phyloP scores from a whole-genome alignment of 108 stramenopile species.

The Skeletonema potamos region DNA sequence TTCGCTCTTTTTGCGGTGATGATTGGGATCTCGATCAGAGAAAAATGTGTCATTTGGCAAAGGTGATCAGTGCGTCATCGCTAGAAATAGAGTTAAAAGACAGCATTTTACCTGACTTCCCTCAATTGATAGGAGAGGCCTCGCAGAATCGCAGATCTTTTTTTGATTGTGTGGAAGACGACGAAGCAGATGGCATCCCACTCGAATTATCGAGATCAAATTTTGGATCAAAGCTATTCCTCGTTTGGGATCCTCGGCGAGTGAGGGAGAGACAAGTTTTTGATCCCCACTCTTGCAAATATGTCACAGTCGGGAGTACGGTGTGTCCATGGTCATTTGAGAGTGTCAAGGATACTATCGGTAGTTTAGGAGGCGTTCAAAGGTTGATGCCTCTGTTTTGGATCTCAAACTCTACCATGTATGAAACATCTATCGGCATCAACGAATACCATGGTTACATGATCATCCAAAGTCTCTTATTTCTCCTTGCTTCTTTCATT shows the following conservation, averaged over 20 bases:
- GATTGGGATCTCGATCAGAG: constrained; percentile 34
- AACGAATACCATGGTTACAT: constrained; percentile 2
- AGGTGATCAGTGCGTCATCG: constrained; percentile 35
- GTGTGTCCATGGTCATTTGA: constrained; percentile 46
- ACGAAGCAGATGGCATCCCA: constrained; percentile 23
- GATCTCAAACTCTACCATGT: constrained; percentile 16
- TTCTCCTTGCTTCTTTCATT: constrained; percentile 62
- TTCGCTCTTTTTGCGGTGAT: constrained; percentile 21
- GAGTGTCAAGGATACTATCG: constrained; percentile 58
- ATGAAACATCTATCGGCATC: constrained; percentile 18
- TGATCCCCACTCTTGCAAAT: constrained; percentile 64
- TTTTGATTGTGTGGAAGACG: constrained; percentile 43
- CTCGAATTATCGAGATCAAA: constrained; percentile 27
- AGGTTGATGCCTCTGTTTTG: constrained; percentile 58
- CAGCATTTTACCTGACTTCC: constrained; percentile 32
- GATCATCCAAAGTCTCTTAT: constrained; percentile 48
- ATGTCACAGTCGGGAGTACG: constrained; percentile 30
- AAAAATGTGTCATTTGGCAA: constrained; percentile 32
- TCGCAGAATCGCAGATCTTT: constrained; percentile 1
- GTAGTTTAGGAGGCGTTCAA: constrained; percentile 74
- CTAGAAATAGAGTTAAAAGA: constrained; percentile 39
- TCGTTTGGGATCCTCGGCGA: constrained; percentile 75
- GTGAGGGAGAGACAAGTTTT: constrained; percentile 32
- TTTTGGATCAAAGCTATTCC: constrained; percentile 64
- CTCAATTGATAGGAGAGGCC: constrained; percentile 23